Evolutionary conservation across 2,329 filamentous ascomycete species (phyloP).

Genomic region (Setomelanomma holmii): DNA sequence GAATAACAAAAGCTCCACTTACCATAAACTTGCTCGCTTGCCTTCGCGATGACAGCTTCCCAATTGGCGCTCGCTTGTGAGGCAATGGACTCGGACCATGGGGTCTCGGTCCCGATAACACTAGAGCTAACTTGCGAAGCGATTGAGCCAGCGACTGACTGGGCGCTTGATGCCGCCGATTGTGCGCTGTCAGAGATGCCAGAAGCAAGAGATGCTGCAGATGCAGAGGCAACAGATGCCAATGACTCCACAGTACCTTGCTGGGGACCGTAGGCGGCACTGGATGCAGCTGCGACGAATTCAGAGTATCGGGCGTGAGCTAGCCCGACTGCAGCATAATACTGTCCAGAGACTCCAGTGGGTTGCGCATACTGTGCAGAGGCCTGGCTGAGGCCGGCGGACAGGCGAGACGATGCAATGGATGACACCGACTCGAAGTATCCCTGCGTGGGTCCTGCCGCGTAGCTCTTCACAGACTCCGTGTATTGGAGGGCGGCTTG

Average conservation of each 20-base stretch:
- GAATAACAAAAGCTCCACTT: background rate
- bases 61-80: conserved; percentile 67
- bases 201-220: conserved; percentile 61
- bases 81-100: conserved; percentile 60
- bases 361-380: conserved; percentile 74
- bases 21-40: conserved; percentile 73
- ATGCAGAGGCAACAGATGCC: conserved; percentile 49
- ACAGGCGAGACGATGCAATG: conserved; percentile 73
- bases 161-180: conserved; percentile 54
- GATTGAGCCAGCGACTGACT: conserved; percentile 55
- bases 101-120: conserved; percentile 57
- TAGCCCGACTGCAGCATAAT: conserved; percentile 79
- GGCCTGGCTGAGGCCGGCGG: conserved; percentile 73
- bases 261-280: conserved; percentile 65
- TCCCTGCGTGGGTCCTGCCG: conserved; percentile 53
- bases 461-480: conserved; percentile 49
- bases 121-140: conserved; percentile 56
- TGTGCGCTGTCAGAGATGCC: conserved; percentile 36
- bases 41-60: conserved; percentile 68
- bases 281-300: conserved; percentile 75
- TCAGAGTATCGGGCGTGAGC: conserved; percentile 81
- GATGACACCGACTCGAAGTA: conserved; percentile 66
- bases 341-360: conserved; percentile 69
- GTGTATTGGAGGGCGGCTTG: conserved; percentile 60
- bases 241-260: conserved; percentile 45